Conservation (phyloP, 1,284 basidiomycete genomes). For the Apiotrichum domesticum region DNA sequence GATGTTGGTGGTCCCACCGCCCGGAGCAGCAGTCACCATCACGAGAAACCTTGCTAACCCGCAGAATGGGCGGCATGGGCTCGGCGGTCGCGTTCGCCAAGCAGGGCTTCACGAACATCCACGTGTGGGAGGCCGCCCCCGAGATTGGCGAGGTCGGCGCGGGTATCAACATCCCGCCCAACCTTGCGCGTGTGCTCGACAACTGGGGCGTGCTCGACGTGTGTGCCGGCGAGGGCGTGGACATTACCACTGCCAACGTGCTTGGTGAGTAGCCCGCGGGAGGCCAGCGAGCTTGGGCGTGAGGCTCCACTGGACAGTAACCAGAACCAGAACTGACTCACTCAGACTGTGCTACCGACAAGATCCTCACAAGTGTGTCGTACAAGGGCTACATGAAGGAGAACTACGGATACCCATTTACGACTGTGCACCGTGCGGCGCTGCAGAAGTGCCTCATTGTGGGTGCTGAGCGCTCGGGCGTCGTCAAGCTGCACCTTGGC, state of each 20-base stretch:
- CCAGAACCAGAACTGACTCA: too few relatives aligned
- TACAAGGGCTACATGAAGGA: constrained; percentile 31
- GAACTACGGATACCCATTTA: constrained; percentile 34
- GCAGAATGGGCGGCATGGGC: constrained; percentile 35
- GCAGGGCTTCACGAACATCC: constrained; percentile 34
- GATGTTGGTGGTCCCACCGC: neutral
- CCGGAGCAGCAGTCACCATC: neutral
- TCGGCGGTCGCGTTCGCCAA: constrained; percentile 33
- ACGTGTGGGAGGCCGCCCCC: constrained; percentile 33
- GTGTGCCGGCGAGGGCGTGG: constrained; percentile 30
- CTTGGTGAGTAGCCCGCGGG: constrained; percentile 21
- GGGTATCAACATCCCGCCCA: constrained; percentile 40
- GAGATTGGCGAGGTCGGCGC: constrained; percentile 38
- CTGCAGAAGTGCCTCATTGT: constrained; percentile 38
- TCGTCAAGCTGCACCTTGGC: constrained; percentile 33
- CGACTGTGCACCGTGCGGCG: constrained; percentile 40
- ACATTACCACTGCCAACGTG: constrained; percentile 31
- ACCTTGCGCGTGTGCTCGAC: constrained; percentile 32
- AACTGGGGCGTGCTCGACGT: constrained; percentile 26
- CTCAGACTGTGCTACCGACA: constrained; percentile 33
- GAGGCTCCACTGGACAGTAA: neutral
- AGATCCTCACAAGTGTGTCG: constrained; percentile 32
- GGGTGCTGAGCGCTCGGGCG: constrained; percentile 22
- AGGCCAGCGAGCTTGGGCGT: too few relatives aligned
- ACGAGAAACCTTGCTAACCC: neutral